Evolutionary conservation across 176 grass and related monocot genomes (phyloP).

Genomic region (Canna indica): DNA sequence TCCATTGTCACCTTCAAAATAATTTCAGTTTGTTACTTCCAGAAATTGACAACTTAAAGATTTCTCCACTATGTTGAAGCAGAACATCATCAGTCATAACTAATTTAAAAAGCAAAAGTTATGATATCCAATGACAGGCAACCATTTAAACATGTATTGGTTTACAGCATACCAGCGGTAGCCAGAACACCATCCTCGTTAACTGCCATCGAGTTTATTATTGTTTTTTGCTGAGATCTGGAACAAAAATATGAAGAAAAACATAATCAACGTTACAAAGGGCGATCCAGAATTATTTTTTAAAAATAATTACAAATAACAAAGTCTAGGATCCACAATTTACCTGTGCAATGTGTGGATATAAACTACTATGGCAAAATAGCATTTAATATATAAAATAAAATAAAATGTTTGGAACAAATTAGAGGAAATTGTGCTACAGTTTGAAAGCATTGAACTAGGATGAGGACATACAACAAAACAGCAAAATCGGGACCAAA

Average conservation of each 20-base stretch:
- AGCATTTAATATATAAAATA: too few species aligned
- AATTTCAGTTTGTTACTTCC: not conserved
- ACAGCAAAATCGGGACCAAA: too few species aligned
- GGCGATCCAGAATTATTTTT: not conserved
- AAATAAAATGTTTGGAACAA: too few species aligned
- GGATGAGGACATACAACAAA: too few species aligned
- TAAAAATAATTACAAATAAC: not conserved
- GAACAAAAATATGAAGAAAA: not conserved
- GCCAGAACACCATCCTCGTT: constrained; percentile 93
- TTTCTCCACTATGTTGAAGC: not conserved
- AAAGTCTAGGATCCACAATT: not conserved
- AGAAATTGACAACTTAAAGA: too few species aligned
- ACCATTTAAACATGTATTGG: not conserved
- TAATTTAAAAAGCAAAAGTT: not conserved
- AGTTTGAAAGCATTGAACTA: too few species aligned
- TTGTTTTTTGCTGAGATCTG: constrained; percentile 98
- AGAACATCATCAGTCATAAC: not conserved
- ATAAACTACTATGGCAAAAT: too few species aligned
- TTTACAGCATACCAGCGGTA: constrained; percentile 57
- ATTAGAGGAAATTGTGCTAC: too few species aligned
- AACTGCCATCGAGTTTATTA: constrained; percentile 95
- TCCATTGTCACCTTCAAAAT: constrained; percentile 83
- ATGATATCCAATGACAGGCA: not conserved
- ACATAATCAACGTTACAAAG: not conserved
- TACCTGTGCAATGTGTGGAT: not conserved